Evolutionary conservation across 768 basidiomycete genomes (phyloP), one percentile per base, ranked within the genome.

Genomic region (Mrakia gelida): DNA sequence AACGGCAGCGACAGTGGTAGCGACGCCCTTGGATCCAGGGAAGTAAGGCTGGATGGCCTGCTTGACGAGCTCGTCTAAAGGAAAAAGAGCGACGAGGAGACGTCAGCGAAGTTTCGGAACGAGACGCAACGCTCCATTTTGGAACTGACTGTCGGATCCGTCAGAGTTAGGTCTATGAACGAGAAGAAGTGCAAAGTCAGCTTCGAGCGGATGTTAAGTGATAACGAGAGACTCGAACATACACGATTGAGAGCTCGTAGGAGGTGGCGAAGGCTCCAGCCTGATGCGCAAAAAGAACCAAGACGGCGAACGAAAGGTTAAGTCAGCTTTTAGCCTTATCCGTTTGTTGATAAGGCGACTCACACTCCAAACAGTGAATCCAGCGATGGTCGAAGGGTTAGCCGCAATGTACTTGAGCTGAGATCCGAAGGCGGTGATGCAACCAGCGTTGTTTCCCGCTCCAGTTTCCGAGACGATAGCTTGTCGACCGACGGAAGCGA

Each of bases 381-480:
- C 89, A 54, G 85, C 83, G 63, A 88, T 84, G 54, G 81, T 86
- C 34, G 85, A 84, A 75, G 86, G 86, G 78, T 86, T 84, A 13
- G 82, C 81, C 70, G 59, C 59, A 26, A 89, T 84, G 80, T 84
- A 88, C 1, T 86, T 85, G 30, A 89, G 85, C 77, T 88, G 85
- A 54, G 84, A 80, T 26, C 67, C 77, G 21, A 89, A 82, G 75
- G 28, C 81, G 88, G 88, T 49, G 86, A 86, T 82, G 88, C 87
- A 62, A 7, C 61, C 63, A n/a, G 28, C 85, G 26, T 85, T 82
- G 80, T 89, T 86, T 18, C 89, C 89, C 26, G 89, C 89, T 56
- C 89, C 89, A 2, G 88, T 89, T 81, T 90, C 89, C 15, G 88
- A 88, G 81, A 89, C 87, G 80, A 90, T 84, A 0, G 89, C 89